These are phyloP conservation scores for Marasmius oreades DNA, from an alignment of 1,284 basidiomycete genomes.

Conservation along the genomic window DNA sequence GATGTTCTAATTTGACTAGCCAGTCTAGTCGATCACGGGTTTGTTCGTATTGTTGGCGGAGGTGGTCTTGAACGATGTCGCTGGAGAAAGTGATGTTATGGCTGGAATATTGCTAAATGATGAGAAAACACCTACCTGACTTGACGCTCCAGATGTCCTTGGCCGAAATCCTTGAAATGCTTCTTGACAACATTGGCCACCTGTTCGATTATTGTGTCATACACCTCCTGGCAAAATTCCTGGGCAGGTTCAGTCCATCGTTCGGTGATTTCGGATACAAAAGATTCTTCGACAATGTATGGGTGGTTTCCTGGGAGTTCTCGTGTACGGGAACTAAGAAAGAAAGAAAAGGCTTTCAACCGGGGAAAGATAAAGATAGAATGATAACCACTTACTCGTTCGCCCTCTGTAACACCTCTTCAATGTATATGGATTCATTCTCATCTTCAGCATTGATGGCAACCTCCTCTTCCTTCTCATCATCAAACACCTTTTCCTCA, in stretches of 20 bases:
- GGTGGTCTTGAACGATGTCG: constrained; percentile 29
- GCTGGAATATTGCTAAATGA: not conserved
- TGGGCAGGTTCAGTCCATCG: constrained; percentile 50
- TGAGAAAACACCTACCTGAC: constrained; percentile 41
- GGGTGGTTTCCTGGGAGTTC: constrained; percentile 67
- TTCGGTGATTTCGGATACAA: constrained; percentile 42
- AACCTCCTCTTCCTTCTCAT: not conserved
- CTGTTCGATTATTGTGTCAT: constrained; percentile 35
- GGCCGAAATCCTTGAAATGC: constrained; percentile 52
- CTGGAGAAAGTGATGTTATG: constrained; percentile 30
- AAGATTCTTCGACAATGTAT: constrained; percentile 51
- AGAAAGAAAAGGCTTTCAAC: not conserved
- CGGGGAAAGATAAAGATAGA: not conserved
- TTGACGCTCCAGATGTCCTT: constrained; percentile 47
- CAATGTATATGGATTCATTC: constrained; percentile 41
- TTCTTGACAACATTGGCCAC: constrained; percentile 37
- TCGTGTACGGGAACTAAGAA: constrained; percentile 55
- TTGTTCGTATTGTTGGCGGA: constrained; percentile 37
- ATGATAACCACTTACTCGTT: constrained; percentile 36
- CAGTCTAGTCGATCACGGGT: constrained; percentile 43
- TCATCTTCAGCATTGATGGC: too few species aligned
- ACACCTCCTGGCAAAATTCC: constrained; percentile 44
- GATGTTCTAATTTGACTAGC: constrained; percentile 49
- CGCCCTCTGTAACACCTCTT: constrained; percentile 51
- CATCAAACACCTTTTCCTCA: constrained; percentile 8